A percentile compares a stretch with the other conserved stretches of the same genome.
Conservation (phyloP, 2,329 filamentous ascomycete genomes). For the Volutella citrinella region DNA sequence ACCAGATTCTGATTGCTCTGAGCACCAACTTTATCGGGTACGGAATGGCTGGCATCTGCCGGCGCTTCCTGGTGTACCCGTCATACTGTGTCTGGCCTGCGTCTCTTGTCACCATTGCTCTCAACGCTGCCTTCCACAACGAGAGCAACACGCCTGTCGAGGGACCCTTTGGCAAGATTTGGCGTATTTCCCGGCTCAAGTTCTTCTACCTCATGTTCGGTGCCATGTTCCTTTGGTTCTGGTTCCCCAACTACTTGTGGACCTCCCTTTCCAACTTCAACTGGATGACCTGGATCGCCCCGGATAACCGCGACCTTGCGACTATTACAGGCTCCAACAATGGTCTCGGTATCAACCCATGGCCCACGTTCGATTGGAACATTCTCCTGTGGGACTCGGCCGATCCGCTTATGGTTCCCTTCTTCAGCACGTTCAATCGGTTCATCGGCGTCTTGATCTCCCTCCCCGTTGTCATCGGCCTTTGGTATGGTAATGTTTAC, state of each 20-base stretch:
- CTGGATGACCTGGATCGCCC: conserved; percentile 57
- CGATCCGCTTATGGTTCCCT: conserved; percentile 48
- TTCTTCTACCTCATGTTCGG: conserved; percentile 50
- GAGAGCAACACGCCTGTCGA: conserved; percentile 37
- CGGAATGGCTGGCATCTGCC: conserved; percentile 53
- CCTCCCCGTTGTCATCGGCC: conserved; percentile 50
- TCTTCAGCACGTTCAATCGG: conserved; percentile 61
- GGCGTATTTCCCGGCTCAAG: conserved; percentile 46
- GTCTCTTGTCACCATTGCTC: conserved; percentile 51
- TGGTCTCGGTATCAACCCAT: conserved; percentile 44
- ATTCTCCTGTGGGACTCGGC: conserved; percentile 40
- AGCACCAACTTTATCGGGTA: conserved; percentile 60
- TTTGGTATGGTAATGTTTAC: conserved; percentile 60
- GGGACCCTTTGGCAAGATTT: conserved; percentile 42
- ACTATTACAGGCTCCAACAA: conserved; percentile 42
- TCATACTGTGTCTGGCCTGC: conserved; percentile 57
- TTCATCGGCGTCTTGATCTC: conserved; percentile 55
- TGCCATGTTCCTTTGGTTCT: conserved; percentile 57
- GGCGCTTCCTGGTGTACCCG: conserved; percentile 54
- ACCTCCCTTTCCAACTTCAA: conserved; percentile 50
- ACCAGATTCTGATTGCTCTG: conserved; percentile 54
- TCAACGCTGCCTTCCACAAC: conserved; percentile 52
- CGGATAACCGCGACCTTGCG: conserved; percentile 40
- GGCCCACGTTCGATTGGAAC: conserved; percentile 49
- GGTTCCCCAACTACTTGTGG: conserved; percentile 56